A percentile compares a stretch with the other conserved stretches of the same genome.
Evolutionary conservation across 2,329 filamentous ascomycete species (phyloP).

Genomic region (Falciphora oryzae): DNA sequence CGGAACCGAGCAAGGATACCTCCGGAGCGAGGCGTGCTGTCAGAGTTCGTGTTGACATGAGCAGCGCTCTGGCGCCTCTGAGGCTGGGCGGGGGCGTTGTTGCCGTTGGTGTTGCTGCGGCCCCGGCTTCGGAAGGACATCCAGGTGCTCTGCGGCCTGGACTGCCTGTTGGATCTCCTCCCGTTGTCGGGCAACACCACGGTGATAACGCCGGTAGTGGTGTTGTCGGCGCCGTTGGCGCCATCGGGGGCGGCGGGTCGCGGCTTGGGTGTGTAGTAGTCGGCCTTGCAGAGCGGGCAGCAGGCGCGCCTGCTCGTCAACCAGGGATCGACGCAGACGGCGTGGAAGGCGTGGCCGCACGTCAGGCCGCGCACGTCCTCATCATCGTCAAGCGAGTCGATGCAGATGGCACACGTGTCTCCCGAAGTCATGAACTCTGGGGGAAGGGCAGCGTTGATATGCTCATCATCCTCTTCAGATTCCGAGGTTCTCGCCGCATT

Average conservation of each 20-base stretch:
- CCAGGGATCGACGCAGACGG: conserved; percentile 93
- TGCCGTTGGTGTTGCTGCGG: conserved; percentile 3
- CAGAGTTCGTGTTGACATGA: not conserved
- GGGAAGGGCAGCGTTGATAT: conserved; percentile 75
- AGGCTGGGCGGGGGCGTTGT: not conserved
- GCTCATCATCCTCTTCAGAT: conserved; percentile 56
- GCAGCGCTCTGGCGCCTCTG: not conserved
- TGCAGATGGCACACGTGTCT: conserved; percentile 93
- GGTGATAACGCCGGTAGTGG: conserved; percentile 22
- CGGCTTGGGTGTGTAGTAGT: conserved; percentile 94
- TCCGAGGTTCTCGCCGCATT: conserved; percentile 18
- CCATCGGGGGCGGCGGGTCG: conserved; percentile 60
- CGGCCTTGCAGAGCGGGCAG: conserved; percentile 95
- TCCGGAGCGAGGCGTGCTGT: not conserved
- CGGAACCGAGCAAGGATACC: not conserved
- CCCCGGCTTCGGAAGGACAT: conserved; percentile 21
- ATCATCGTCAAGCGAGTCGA: conserved; percentile 89
- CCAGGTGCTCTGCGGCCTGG: conserved; percentile 33
- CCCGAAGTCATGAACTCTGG: conserved; percentile 79
- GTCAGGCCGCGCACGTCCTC: conserved; percentile 91
- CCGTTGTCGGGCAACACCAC: conserved; percentile 22
- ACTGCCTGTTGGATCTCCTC: conserved; percentile 42
- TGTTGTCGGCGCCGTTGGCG: conserved; percentile 34
- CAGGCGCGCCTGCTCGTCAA: conserved; percentile 89
- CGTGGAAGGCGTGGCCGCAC: conserved; percentile 98